Conservation (phyloP, 2,329 filamentous ascomycete genomes). For the Paracoccidioides brasiliensis region DNA sequence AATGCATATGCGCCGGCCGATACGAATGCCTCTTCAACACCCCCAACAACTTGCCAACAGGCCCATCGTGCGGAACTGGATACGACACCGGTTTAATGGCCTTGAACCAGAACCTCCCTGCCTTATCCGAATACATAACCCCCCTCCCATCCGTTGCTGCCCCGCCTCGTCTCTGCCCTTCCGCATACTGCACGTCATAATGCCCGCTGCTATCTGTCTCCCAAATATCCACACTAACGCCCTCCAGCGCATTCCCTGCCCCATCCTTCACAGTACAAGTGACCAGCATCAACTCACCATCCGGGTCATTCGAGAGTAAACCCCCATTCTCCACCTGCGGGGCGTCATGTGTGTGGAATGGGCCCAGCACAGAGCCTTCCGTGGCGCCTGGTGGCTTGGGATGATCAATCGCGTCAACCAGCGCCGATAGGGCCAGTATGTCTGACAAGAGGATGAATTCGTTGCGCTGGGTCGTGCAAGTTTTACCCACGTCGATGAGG, state of each 20-base stretch:
- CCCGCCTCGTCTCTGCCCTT: slow-evolving; percentile 35
- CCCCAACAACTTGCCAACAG: slow-evolving; percentile 59
- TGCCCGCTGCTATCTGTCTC: slow-evolving; percentile 69
- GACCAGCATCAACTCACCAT: slow-evolving; percentile 57
- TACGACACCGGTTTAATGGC: slow-evolving; percentile 77
- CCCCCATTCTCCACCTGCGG: slow-evolving; percentile 42
- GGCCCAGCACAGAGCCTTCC: slow-evolving; percentile 68
- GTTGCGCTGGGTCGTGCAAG: slow-evolving; percentile 60
- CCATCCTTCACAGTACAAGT: slow-evolving; percentile 60
- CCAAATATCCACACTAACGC: slow-evolving; percentile 69
- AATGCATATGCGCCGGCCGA: slow-evolving; percentile 69
- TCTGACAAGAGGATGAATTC: slow-evolving; percentile 77
- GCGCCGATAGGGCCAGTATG: slow-evolving; percentile 62
- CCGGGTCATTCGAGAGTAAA: slow-evolving; percentile 53
- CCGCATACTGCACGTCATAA: slow-evolving; percentile 68
- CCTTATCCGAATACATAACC: slow-evolving; percentile 53
- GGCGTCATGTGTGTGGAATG: slow-evolving; percentile 73
- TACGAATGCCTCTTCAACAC: slow-evolving; percentile 60
- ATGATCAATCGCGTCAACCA: slow-evolving; percentile 74
- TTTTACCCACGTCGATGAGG: slow-evolving; percentile 59
- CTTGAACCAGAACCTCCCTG: slow-evolving; percentile 73
- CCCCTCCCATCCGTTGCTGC: slow-evolving; percentile 54
- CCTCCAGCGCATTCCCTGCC: slow-evolving; percentile 46
- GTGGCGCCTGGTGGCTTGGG: slow-evolving; percentile 55
- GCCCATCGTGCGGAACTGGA: slow-evolving; percentile 71